Evolutionary conservation across 495 filamentous ascomycete genomes (phyloP), one percentile per base, ranked within the genome.

Genomic region (Rhizodiscina lignyota): DNA sequence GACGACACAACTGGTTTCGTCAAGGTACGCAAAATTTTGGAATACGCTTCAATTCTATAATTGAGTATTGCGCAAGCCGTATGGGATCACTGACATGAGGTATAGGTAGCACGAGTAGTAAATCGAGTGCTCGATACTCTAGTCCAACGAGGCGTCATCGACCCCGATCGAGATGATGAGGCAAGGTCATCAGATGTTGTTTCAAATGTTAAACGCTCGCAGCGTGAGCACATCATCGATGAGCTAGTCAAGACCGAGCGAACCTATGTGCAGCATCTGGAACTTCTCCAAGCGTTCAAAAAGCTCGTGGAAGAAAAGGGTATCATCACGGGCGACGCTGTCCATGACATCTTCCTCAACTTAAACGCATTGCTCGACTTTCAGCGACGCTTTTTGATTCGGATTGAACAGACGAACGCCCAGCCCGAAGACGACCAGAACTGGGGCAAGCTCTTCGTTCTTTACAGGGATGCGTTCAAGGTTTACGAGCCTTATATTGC

Each of bases 221-320:
- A 84, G 49, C 67, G 83, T 27, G 76, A 94, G 38, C 77, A 92
- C 47, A 78, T 96, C 40, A 70, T 97, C 21, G 72, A 79, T 44
- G 89, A 97, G 51, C 58, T 97, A 31, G 73, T 97, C 31, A 80
- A 82, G 45, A 96, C 87, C 3, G 89, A 97, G 53, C 77, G 89
- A 27, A 91, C 93, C 51, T 97, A 97, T 43, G 91, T 96, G n/a
- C 87, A 96, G 48, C 86, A 96, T 60, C 63, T 97, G 19, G 87
- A 96, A 50, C 85, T 86, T 42, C 56, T 97, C 13, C 86, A 96
- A 49, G 78, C 85, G 34, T 70, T 96, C 38, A 94, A 94, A 63
- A 89, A 83, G 47, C 72, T 74, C 18, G 61, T 96, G 21, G 83
- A 94, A 48, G 74, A 86, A 46, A 83, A 79, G 32, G 83, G 84